phyloP scores from a whole-genome alignment of 495 filamentous ascomycete genomes.

The Neurospora sp. region DNA sequence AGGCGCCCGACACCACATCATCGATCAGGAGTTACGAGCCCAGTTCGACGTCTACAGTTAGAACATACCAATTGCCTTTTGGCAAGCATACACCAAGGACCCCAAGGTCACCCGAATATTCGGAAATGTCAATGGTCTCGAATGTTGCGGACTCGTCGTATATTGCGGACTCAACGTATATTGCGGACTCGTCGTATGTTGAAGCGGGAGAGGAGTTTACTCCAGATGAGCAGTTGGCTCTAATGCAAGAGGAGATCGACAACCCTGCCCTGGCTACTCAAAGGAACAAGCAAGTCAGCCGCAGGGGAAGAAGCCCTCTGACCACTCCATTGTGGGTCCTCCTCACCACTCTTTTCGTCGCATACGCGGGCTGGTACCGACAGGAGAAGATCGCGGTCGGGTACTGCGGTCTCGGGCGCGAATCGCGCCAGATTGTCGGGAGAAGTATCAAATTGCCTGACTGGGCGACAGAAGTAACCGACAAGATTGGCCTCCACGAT shows the following conservation, averaged over 20 bases:
- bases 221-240: slow-evolving; percentile 73
- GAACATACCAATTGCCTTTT: neutral
- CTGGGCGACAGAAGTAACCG: slow-evolving; percentile 29
- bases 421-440: slow-evolving; percentile 37
- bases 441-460: slow-evolving; percentile 32
- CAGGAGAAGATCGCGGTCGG: slow-evolving; percentile 91
- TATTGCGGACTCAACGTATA: neutral
- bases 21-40: neutral
- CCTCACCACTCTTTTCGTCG: slow-evolving; percentile 51
- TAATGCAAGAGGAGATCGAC: slow-evolving; percentile 48
- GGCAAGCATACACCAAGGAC: neutral
- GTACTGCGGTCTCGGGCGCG: slow-evolving; percentile 79
- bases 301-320: slow-evolving; percentile 14
- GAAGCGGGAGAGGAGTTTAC: slow-evolving; percentile 86
- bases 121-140: neutral
- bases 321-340: slow-evolving; percentile 55
- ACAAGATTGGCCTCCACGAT: slow-evolving; percentile 32
- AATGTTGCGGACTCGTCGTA: slow-evolving; percentile 1
- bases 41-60: neutral
- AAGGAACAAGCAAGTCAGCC: slow-evolving; percentile 6
- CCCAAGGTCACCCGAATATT: neutral
- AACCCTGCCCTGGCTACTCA: slow-evolving; percentile 22
- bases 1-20: slow-evolving; percentile 14
- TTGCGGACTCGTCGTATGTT: slow-evolving; percentile 20
- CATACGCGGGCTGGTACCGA: slow-evolving; percentile 75